Base-by-base conservation (phyloP, 345 rosid species). In the Populus pruinosa region DNA sequence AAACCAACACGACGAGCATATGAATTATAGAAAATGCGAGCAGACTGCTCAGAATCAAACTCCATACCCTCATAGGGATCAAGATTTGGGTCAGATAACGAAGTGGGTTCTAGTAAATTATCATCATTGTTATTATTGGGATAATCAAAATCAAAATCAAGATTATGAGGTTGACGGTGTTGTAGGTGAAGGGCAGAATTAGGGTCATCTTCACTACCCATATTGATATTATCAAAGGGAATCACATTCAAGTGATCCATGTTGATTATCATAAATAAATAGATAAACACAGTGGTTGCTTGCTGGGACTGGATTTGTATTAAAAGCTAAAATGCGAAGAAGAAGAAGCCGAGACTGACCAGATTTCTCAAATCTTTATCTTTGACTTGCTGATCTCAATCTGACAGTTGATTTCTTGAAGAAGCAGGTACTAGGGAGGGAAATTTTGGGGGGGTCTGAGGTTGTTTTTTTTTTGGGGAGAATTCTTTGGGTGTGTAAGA, bases 1-100 rank as follows among this genome's bases (percentile, higher is more conserved):
- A 87, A 87, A 69, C 90, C 90, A 11, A 80, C 49, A n/a, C 90
- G 86, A 29, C 88, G 83, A 6, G 86, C 87, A 81, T 87, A 85
- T 0, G 85, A 76, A 76, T 87, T 83, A 70, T 85, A 87, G 70
- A 85, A 87, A 67, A 79, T 67, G 31, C 82, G 85, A 4, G 88
- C 88, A n/a, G 86, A 74, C 59, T 85, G 85, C 62, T 85, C 90
- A 5, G 90, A 85, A 73, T 85, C 88, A 36, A 87, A 87, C 44
- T 83, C 90, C 90, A 85, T 79, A 33, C 86, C 84, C 65, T 81
- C 85, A 18, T 5, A 78, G 35, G 87, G 87, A 67, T 85, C 86
- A 6, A 82, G 81, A 80, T 78, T 84, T 35, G 71, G 70, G 38
- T 80, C 87, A 8, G n/a, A 49, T 36, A 20, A 41, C 13, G 65